Base-by-base conservation (phyloP, 2,329 filamentous ascomycete genomes). In the Pseudohalonectria lignicola region DNA sequence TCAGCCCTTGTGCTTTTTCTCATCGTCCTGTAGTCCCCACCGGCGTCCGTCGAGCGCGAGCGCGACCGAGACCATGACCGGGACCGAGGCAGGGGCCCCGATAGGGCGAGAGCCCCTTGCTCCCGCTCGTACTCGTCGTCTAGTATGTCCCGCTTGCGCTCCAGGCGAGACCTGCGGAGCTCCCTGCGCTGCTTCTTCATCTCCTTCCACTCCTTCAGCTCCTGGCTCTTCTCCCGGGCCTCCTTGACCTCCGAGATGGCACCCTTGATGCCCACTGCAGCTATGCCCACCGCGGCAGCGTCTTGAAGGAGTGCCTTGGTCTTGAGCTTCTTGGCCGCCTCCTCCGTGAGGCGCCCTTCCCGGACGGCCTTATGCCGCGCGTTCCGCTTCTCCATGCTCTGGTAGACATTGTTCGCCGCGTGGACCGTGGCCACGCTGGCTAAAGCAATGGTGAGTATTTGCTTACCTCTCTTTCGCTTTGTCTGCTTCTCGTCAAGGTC, bases 401-500 rank as follows among this genome's bases (percentile, higher is more conserved):
- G 59, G 52, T 75, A 76, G 49, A 76, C 67, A 46, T 61, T 71
- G 50, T 76, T 66, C 47, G 68, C 71, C 46, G 73, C 73, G 54
- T 76, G 71, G 48, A 77, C 74, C 47, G 71, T 76, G 51, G 73
- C 72, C 44, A 75, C 68, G 37, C 69, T 63, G 39, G 73, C 73
- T 40, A 76, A 57, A 34, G 70, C 71, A 7, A 70, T 67, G 39
- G 68, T 75, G 41, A 77, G 46, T 43, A 74, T 48, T 62, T 75
- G 71, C 67, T 76, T 76, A 73, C 71, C 71, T 72, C 62, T 70
- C 63, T 76, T 71, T 54, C 71, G 75, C 54, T 62, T 68, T 28
- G 62, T 63, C 43, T 60, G 61, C 53, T 64, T 73, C 52, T 67
- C 63, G 45, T 77, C 73, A 17, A 71, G 69, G 15, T 71, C 67